A percentile compares a stretch with the other conserved stretches of the same genome.
phyloP scores from a whole-genome alignment of 768 basidiomycete species.

The Lentinula aciculospora region DNA sequence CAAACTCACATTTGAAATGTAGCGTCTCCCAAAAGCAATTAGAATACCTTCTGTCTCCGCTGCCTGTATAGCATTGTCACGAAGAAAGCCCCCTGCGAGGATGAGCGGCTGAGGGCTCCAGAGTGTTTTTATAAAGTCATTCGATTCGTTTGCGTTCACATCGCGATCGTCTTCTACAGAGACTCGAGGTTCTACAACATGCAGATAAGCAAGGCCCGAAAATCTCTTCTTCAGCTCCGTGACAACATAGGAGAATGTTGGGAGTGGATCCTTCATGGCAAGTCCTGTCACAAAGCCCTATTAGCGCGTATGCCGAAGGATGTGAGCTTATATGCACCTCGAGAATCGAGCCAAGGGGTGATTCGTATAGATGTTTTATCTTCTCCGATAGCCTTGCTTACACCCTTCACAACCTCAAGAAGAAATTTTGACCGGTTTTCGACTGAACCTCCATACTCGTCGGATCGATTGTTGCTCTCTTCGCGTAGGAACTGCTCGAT shows the following conservation, averaged over 20 bases:
- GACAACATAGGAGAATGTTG: conserved; percentile 34
- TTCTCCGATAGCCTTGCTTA: conserved; percentile 33
- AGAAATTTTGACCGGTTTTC: conserved; percentile 40
- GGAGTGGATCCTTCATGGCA: conserved; percentile 32
- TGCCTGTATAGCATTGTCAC: conserved; percentile 18
- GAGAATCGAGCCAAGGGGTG: conserved; percentile 27
- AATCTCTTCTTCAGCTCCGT: conserved; percentile 28
- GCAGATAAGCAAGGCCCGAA: conserved; percentile 34
- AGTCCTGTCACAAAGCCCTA: conserved; percentile 16
- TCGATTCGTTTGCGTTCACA: conserved; percentile 10
- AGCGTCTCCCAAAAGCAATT: conserved; percentile 24
- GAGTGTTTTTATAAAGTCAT: conserved; percentile 21
- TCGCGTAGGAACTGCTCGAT: conserved; percentile 39
- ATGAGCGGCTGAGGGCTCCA: conserved; percentile 24
- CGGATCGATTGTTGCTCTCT: conserved; percentile 34
- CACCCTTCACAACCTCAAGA: conserved; percentile 33
- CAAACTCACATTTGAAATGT: conserved; percentile 22
- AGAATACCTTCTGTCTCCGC: conserved; percentile 22
- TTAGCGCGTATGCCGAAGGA: not conserved
- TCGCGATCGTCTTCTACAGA: not conserved
- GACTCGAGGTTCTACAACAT: conserved; percentile 22
- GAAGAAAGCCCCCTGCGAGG: conserved; percentile 21
- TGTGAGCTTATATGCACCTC: conserved; percentile 13
- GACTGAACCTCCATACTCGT: conserved; percentile 45
- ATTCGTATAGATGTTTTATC: conserved; percentile 36